Evolutionary conservation across 176 grass and related monocot genomes (phyloP).

Genomic region (Oryza glaberrima): DNA sequence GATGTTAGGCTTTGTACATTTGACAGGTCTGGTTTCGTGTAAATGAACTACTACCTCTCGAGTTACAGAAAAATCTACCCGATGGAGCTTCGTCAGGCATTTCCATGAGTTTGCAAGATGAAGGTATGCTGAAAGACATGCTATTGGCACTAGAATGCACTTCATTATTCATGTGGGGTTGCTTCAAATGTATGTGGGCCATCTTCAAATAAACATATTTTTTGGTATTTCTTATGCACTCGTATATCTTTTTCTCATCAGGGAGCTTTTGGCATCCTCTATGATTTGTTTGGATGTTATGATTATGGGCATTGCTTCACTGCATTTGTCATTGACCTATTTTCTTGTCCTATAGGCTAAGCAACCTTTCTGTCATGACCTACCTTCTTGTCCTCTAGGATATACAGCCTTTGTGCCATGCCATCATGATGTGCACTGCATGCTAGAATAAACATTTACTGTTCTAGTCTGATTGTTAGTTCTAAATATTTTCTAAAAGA

Average conservation of each 20-base stretch:
- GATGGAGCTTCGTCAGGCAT: constrained; percentile 47
- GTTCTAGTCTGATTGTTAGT: not conserved
- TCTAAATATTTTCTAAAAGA: constrained; percentile 26
- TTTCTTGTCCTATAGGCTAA: not conserved
- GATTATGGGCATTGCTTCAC: not conserved
- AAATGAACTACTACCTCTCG: constrained; percentile 70
- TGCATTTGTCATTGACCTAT: not conserved
- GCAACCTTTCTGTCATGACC: not conserved
- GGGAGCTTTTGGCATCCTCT: not conserved
- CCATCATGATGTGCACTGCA: not conserved
- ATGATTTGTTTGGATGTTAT: constrained; percentile 15
- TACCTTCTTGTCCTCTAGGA: not conserved
- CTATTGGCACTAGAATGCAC: constrained; percentile 21
- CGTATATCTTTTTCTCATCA: not conserved
- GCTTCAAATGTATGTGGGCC: not conserved
- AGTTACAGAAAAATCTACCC: constrained; percentile 77
- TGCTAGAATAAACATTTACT: constrained; percentile 18
- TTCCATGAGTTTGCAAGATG: constrained; percentile 44
- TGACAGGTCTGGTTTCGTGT: constrained; percentile 79
- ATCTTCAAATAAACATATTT: constrained; percentile 5
- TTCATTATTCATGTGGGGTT: constrained; percentile 14
- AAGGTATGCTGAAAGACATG: constrained; percentile 42
- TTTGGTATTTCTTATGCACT: not conserved
- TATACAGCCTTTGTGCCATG: not conserved
- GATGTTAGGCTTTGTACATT: constrained; percentile 37